Conservation (phyloP, 1,284 basidiomycete genomes). For the Boletus sp. region DNA sequence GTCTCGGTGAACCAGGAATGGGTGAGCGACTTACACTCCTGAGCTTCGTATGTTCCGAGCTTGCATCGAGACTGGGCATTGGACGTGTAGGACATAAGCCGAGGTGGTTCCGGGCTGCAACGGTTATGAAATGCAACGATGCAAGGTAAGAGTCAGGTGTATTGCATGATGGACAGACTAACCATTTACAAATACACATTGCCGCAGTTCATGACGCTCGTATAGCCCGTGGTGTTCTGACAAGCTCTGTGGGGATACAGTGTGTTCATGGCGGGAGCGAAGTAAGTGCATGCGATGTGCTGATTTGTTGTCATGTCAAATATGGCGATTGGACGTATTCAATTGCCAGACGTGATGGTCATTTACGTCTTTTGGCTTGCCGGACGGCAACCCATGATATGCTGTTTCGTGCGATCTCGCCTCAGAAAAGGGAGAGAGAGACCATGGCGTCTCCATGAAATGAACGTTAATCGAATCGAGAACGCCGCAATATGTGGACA, state of each 20-base stretch:
- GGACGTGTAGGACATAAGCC: conserved; percentile 1
- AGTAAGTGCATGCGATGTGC: background rate
- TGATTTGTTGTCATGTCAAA: background rate
- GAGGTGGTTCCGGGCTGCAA: background rate
- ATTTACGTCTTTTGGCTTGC: conserved; percentile 22
- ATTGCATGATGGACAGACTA: background rate
- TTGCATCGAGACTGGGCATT: background rate
- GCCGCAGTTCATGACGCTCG: conserved; percentile 3
- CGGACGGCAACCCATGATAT: conserved; percentile 2
- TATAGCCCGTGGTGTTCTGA: background rate
- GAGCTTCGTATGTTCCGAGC: background rate
- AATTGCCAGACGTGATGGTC: background rate
- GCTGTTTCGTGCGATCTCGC: conserved; percentile 2
- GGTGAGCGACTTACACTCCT: background rate
- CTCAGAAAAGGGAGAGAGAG: background rate
- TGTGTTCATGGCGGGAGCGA: conserved; percentile 3
- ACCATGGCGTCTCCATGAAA: conserved; percentile 3
- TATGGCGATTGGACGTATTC: background rate
- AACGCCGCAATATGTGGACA: conserved; percentile 9
- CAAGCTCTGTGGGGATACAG: background rate
- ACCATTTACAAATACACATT: conserved; percentile 1
- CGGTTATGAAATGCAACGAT: conserved; percentile 14
- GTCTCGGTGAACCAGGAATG: background rate
- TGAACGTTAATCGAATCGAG: conserved; percentile 11
- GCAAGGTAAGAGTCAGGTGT: conserved; percentile 6